Percentiles rank a stretch among this genome's conserved stretches.
Evolutionary conservation across 495 filamentous ascomycete genomes (phyloP).

Genomic region (Neurospora cerealis): DNA sequence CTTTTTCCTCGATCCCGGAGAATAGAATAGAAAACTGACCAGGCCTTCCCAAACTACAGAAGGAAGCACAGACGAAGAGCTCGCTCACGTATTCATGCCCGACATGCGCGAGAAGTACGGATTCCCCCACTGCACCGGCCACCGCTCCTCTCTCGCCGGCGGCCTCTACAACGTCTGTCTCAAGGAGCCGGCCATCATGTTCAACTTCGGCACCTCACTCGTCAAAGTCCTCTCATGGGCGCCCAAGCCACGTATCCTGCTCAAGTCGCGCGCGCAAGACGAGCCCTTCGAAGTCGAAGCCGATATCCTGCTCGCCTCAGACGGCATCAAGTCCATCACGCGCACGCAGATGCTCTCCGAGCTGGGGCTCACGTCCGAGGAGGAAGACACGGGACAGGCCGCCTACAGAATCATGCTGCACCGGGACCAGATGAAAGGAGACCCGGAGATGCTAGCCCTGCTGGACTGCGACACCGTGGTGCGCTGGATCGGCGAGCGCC

Average conservation of each 20-base stretch:
- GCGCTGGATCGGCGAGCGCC: conserved; percentile 67
- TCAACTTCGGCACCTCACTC: conserved; percentile 53
- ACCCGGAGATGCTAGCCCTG: conserved; percentile 58
- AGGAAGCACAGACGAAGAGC: conserved; percentile 55
- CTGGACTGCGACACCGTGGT: conserved; percentile 58
- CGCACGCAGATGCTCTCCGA: conserved; percentile 51
- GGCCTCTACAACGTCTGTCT: conserved; percentile 58
- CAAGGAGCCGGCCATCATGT: conserved; percentile 52
- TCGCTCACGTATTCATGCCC: conserved; percentile 57
- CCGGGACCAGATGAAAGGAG: conserved; percentile 52
- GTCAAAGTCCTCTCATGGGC: conserved; percentile 44
- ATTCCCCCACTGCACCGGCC: conserved; percentile 71
- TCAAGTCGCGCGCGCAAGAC: conserved; percentile 44
- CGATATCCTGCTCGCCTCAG: conserved; percentile 62
- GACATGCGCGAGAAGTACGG: conserved; percentile 59
- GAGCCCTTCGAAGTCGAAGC: conserved; percentile 42
- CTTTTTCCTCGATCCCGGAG: neutral
- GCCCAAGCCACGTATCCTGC: conserved; percentile 44
- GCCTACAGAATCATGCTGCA: conserved; percentile 81
- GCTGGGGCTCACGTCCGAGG: conserved; percentile 43
- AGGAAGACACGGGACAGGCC: conserved; percentile 65
- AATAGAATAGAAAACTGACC: neutral
- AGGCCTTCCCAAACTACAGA: conserved; percentile 27
- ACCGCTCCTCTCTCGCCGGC: conserved; percentile 61
- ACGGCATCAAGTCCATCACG: conserved; percentile 63